Conservation (phyloP, 805 yeast species). For the Millerozyma miso region DNA sequence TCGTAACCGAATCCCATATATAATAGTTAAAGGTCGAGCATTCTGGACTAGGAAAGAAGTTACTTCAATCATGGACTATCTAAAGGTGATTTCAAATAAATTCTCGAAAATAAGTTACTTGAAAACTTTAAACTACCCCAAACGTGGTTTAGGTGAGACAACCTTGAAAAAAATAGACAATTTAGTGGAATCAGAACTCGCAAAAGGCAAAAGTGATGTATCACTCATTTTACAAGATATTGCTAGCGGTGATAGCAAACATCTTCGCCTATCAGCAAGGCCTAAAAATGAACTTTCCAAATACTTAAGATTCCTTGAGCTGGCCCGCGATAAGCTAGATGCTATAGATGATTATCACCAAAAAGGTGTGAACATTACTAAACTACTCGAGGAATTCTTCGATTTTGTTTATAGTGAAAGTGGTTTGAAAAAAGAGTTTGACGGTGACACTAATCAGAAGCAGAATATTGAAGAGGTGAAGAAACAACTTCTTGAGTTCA, state of each 20-base stretch:
- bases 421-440: slow-evolving; percentile 25
- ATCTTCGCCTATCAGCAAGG: slow-evolving; percentile 11
- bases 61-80: slow-evolving; percentile 53
- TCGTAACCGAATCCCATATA: slow-evolving; percentile 55
- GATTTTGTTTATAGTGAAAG: slow-evolving; percentile 21
- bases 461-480: slow-evolving; percentile 40
- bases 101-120: slow-evolving; percentile 58
- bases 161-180: slow-evolving; percentile 35
- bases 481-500: slow-evolving; percentile 31
- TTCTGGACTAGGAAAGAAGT: slow-evolving; percentile 81
- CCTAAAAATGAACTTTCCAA: slow-evolving; percentile 13
- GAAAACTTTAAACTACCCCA: slow-evolving; percentile 56
- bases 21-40: slow-evolving; percentile 65
- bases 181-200: not conserved
- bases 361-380: not conserved
- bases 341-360: slow-evolving; percentile 6
- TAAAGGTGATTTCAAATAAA: slow-evolving; percentile 58
- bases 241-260: not conserved
- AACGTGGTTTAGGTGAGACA: slow-evolving; percentile 64
- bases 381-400: slow-evolving; percentile 10
- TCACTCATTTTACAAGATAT: slow-evolving; percentile 10
- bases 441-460: slow-evolving; percentile 22
- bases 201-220: slow-evolving; percentile 5
- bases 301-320: slow-evolving; percentile 24
- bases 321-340: slow-evolving; percentile 11